Evolutionary conservation across 202 grass and related monocot species (phyloP).

Genomic region (Thinopyrum obtusiflorum): DNA sequence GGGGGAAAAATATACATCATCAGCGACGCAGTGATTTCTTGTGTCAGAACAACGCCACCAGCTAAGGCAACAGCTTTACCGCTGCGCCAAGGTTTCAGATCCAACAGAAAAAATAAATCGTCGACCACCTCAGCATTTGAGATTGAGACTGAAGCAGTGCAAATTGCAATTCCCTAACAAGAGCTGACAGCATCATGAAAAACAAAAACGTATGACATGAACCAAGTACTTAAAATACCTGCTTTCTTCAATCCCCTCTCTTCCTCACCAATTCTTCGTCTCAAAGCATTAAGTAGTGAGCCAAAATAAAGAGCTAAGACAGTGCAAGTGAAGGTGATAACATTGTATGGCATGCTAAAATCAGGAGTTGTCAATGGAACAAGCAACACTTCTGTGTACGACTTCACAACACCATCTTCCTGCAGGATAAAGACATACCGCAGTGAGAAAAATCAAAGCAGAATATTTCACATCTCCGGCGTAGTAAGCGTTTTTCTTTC

Average conservation of each 20-base stretch:
- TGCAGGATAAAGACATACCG: slow-evolving; percentile 38
- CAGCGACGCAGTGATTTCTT: neutral
- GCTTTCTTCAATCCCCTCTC: slow-evolving; percentile 68
- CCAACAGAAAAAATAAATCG: neutral
- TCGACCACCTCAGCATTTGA: neutral
- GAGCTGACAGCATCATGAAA: neutral
- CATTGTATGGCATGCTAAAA: slow-evolving; percentile 99
- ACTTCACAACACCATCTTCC: slow-evolving; percentile 75
- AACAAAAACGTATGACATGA: neutral
- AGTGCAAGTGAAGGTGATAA: slow-evolving; percentile 98
- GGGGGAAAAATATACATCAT: neutral
- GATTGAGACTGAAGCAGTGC: neutral
- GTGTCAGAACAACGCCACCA: neutral
- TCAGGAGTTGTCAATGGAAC: slow-evolving; percentile 98
- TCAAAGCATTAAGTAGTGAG: slow-evolving; percentile 86
- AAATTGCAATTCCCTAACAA: neutral
- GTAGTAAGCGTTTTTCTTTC: neutral
- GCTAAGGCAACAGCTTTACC: neutral
- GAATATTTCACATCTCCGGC: neutral
- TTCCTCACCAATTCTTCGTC: slow-evolving; percentile 78
- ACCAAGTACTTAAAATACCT: slow-evolving; percentile 39
- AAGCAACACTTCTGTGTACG: slow-evolving; percentile 93
- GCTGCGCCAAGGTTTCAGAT: neutral
- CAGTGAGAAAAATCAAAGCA: slow-evolving; percentile 3
- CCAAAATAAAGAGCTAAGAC: slow-evolving; percentile 96